These are phyloP conservation scores for Aurinia saxatilis DNA, from an alignment of 345 rosid species.

Conservation along the genomic window DNA sequence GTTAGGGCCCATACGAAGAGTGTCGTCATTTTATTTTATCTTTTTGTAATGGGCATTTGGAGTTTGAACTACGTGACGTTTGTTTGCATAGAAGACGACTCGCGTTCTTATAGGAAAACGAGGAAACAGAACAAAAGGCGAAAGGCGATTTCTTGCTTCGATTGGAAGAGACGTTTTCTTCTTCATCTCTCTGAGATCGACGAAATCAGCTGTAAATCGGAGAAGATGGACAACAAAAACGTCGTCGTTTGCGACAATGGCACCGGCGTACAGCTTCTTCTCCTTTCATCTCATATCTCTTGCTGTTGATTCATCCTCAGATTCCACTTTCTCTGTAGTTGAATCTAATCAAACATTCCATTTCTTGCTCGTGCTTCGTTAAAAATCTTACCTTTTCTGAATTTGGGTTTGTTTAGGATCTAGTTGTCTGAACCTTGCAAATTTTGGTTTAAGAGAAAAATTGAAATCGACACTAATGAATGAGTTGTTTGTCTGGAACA, in stretches of 20 bases:
- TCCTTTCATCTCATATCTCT: not conserved
- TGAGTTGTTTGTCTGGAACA: not conserved
- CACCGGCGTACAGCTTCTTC: constrained; percentile 61
- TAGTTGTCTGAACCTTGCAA: constrained; percentile 1
- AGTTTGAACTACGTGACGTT: constrained; percentile 3
- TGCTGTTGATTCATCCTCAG: not conserved
- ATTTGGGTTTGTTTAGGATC: not conserved
- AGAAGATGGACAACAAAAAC: constrained; percentile 61
- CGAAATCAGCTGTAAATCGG: not conserved
- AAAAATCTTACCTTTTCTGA: too few species aligned
- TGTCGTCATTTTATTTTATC: too few species aligned
- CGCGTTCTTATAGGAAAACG: not conserved
- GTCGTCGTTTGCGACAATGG: constrained; percentile 97
- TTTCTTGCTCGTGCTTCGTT: too few species aligned
- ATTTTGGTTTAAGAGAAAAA: not conserved
- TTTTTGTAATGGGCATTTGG: not conserved
- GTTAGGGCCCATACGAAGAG: constrained; percentile 5
- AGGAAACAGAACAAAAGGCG: too few species aligned
- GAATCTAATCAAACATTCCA: not conserved
- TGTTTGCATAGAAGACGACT: not conserved
- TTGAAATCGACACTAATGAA: not conserved
- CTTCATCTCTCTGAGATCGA: too few species aligned
- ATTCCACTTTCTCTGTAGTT: not conserved
- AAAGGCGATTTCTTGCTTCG: too few species aligned
- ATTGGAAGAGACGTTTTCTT: not conserved